Evolutionary conservation across 164 flowering plant genomes (phyloP).

Genomic region (Magnolia officinalis): DNA sequence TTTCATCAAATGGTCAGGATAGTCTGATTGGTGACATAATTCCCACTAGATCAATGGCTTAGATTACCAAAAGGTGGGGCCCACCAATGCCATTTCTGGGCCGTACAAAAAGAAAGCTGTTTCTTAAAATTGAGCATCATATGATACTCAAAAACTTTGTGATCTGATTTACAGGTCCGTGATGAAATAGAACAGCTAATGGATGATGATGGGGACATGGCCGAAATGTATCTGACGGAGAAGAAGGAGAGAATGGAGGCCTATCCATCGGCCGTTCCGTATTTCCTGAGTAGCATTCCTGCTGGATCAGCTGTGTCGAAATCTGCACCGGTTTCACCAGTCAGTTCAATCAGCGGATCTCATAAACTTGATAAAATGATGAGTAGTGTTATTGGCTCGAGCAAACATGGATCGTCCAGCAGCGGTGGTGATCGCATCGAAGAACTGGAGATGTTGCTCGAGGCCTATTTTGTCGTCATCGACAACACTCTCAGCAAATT

Average conservation of each 20-base stretch:
- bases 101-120: not conserved
- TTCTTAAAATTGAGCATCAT: not conserved
- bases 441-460: slow-evolving; percentile 96
- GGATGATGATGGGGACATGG: slow-evolving; percentile 99
- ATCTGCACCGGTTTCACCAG: slow-evolving; percentile 92
- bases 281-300: slow-evolving; percentile 20
- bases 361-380: slow-evolving; percentile 58
- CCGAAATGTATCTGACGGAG: slow-evolving; percentile 94
- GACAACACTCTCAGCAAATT: slow-evolving; percentile 79
- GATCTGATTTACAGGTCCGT: slow-evolving; percentile 50
- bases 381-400: slow-evolving; percentile 52
- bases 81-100: not conserved
- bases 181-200: slow-evolving; percentile 97
- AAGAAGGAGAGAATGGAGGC: slow-evolving; percentile 73
- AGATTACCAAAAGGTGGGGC: not conserved
- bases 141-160: not conserved
- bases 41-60: not conserved
- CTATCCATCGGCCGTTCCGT: slow-evolving; percentile 30
- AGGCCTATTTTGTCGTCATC: slow-evolving; percentile 85
- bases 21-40: not conserved
- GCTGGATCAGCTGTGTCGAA: slow-evolving; percentile 34
- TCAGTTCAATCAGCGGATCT: slow-evolving; percentile 39
- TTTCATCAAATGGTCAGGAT: not conserved
- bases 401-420: slow-evolving; percentile 67
- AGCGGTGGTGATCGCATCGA: slow-evolving; percentile 58